These are phyloP conservation scores for Saussurea involucrata DNA, from an alignment of 129 eudicot genomes.

Conservation along the genomic window DNA sequence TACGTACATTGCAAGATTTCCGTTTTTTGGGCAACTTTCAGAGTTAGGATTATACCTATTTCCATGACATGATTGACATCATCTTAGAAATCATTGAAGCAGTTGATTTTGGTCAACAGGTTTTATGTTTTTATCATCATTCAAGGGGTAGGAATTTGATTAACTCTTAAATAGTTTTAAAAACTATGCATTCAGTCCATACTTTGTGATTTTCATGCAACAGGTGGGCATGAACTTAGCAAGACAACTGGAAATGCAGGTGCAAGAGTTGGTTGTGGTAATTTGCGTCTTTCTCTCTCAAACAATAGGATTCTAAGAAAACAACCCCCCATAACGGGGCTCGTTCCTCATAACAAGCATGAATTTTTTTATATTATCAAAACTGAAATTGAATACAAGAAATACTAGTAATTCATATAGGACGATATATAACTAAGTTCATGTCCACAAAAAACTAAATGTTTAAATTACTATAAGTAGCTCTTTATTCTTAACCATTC, in stretches of 20 bases:
- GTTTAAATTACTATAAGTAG: too few species aligned
- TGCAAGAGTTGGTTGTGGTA: conserved; percentile 99
- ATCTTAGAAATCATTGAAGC: not conserved
- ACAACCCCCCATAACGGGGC: not conserved
- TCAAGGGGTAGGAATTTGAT: not conserved
- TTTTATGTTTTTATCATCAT: not conserved
- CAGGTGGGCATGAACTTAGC: conserved; percentile 98
- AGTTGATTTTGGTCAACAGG: not conserved
- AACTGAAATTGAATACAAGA: too few species aligned
- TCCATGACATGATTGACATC: not conserved
- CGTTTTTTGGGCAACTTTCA: not conserved
- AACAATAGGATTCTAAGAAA: not conserved
- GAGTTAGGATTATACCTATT: not conserved
- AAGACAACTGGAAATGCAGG: conserved; percentile 97
- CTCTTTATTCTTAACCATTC: too few species aligned
- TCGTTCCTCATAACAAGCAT: too few species aligned
- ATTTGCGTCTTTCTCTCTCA: conserved; percentile 16
- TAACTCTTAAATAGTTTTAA: not conserved
- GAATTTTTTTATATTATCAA: too few species aligned
- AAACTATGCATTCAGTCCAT: not conserved
- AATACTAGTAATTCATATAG: too few species aligned
- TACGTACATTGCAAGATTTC: not conserved
- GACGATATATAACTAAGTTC: too few species aligned
- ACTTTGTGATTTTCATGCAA: conserved; percentile 11
- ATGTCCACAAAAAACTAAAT: too few species aligned